Percentiles rank a stretch among this genome's conserved stretches.
Evolutionary conservation across 208 protist genomes (phyloP).

Genomic region (Leishmania tarentolae): DNA sequence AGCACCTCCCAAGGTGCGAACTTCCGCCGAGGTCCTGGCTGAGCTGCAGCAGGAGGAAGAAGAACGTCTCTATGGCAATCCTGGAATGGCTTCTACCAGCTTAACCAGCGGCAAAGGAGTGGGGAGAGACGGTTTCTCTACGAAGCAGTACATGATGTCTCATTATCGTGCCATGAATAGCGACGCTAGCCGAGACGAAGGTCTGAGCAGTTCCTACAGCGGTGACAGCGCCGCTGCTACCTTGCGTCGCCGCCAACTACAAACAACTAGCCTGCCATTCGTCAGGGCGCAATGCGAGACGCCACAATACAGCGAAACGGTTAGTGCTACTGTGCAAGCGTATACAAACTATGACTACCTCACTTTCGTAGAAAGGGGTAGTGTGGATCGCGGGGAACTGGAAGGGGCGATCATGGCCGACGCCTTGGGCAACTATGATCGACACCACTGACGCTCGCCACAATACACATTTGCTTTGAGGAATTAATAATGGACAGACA

Average conservation of each 20-base stretch:
- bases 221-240: slow-evolving; percentile 7
- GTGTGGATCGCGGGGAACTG: slow-evolving; percentile 52
- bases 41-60: slow-evolving; percentile 53
- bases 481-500: background rate
- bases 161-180: slow-evolving; percentile 45
- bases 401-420: slow-evolving; percentile 83
- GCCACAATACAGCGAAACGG: slow-evolving; percentile 53
- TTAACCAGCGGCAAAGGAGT: background rate
- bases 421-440: slow-evolving; percentile 73
- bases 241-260: background rate
- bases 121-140: slow-evolving; percentile 4
- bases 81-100: background rate
- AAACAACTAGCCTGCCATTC: slow-evolving; percentile 41
- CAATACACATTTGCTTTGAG: background rate
- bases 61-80: slow-evolving; percentile 33
- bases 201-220: background rate
- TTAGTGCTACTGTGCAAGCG: slow-evolving; percentile 46
- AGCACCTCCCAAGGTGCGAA: slow-evolving; percentile 37
- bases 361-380: slow-evolving; percentile 61
- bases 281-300: slow-evolving; percentile 33
- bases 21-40: slow-evolving; percentile 53
- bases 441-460: slow-evolving; percentile 22
- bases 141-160: slow-evolving; percentile 50
- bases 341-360: slow-evolving; percentile 83
- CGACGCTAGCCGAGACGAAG: slow-evolving; percentile 13